Conservation (phyloP, 1,284 basidiomycete genomes). For the Cerioporus squamosus region DNA sequence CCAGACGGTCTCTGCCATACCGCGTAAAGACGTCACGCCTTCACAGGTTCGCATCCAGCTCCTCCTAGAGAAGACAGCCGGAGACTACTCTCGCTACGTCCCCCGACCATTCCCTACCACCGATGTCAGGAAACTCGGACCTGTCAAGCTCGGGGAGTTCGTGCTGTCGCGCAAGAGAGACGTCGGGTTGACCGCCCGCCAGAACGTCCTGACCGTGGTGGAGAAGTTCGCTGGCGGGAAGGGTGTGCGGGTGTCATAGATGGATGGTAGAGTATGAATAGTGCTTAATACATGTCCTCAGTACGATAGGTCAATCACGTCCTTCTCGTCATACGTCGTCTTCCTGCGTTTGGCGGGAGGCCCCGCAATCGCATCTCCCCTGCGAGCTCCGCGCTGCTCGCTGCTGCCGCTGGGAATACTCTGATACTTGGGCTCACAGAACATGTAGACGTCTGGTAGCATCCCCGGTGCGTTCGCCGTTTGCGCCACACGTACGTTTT, state of each 20-base stretch:
- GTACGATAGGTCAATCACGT: no score
- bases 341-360: neutral
- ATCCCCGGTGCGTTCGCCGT: no score
- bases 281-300: no score
- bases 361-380: neutral
- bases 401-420: neutral
- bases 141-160: conserved; percentile 46
- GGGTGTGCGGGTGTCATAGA: conserved; percentile 3
- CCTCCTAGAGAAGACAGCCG: conserved; percentile 43
- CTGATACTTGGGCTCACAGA: neutral
- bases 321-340: neutral
- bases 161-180: conserved; percentile 48
- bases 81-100: conserved; percentile 56
- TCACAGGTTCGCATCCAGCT: conserved; percentile 27
- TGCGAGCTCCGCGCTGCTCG: no score
- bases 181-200: conserved; percentile 37
- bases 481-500: neutral
- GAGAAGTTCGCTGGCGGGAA: conserved; percentile 11
- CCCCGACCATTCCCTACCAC: conserved; percentile 19
- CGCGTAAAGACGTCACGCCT: neutral
- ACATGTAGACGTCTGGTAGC: neutral
- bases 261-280: neutral
- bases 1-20: neutral
- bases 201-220: conserved; percentile 27
- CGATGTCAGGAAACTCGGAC: conserved; percentile 35